Percentiles rank a stretch among this genome's conserved stretches.
Conservation (phyloP, 148 eudicot genomes). For the Cornus florida region DNA sequence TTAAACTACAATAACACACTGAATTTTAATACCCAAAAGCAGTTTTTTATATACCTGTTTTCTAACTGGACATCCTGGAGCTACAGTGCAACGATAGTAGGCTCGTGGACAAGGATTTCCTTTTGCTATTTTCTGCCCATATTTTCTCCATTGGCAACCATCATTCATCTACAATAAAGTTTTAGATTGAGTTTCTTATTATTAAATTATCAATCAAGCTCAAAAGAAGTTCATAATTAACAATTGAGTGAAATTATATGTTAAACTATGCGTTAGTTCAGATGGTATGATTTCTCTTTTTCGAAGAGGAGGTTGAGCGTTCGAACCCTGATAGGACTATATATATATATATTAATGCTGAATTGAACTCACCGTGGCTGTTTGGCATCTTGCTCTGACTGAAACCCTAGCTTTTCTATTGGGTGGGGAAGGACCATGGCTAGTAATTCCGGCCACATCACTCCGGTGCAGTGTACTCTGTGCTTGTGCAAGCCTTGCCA, state of each 20-base stretch:
- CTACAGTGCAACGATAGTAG: slow-evolving; percentile 64
- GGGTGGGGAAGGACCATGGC: slow-evolving; percentile 33
- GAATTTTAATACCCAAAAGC: too few species aligned
- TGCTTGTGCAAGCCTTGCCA: slow-evolving; percentile 4
- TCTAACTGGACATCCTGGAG: slow-evolving; percentile 58
- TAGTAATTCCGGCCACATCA: slow-evolving; percentile 29
- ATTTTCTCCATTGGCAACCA: slow-evolving; percentile 73
- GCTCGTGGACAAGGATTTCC: slow-evolving; percentile 68
- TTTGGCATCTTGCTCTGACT: slow-evolving; percentile 59
- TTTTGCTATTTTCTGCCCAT: slow-evolving; percentile 59
- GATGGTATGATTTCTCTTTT: too few species aligned
- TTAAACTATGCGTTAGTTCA: too few species aligned
- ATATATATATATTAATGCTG: too few species aligned
- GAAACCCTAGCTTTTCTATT: slow-evolving; percentile 68
- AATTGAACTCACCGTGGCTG: slow-evolving; percentile 51
- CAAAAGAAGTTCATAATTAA: not conserved
- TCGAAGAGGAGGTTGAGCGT: too few species aligned
- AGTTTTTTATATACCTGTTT: slow-evolving; percentile 36
- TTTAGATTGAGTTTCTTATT: not conserved
- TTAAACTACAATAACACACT: not conserved
- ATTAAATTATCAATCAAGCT: not conserved
- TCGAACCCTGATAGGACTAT: too few species aligned
- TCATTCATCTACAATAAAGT: slow-evolving; percentile 47
- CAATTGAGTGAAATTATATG: not conserved
- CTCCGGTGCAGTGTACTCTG: slow-evolving; percentile 23